Evolutionary conservation across 225 moss, liverwort and hornwort genomes (phyloP), one percentile per base, ranked within the genome.

Genomic region (Climacium dendroides): DNA sequence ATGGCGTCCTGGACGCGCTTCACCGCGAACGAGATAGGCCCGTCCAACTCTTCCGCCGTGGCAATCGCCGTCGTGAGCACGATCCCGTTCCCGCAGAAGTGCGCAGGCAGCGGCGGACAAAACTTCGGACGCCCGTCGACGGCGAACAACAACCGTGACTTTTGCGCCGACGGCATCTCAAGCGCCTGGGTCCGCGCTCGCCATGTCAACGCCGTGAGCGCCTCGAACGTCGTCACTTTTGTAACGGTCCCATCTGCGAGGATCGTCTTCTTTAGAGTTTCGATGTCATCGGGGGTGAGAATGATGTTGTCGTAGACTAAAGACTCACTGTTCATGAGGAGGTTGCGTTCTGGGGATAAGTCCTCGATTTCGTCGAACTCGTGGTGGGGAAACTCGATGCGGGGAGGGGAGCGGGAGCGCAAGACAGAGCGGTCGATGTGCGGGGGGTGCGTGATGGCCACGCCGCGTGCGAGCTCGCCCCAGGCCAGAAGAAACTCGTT

Each of bases 61-160:
- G 96, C 89, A 87, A 94, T 93, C 58, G 94, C 90, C 86, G 84
- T 94, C 6, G 96, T 95, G 53, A 96, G 90, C 18, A 96, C 96
- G n/a, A 98, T 92, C 20, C 94, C 97, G 50, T 98, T 98, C 32
- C 97, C 97, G 58, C 88, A 87, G 89, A 88, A 96, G 24, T 92
- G 82, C 48, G 47, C 39, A 4, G 97, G 96, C 7, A 98, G 62
- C 0, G 94, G 92, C 13, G 96, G 96, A 15, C 77, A 39, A 52
- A 96, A 96, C 83, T 91, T 98, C 45, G 13, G 70, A 7, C 97
- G 94, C 3, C 97, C 97, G 63, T 98, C 96, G 5, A 98, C 96
- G 7, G 97, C 97, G 77, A 98, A 98, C 43, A 96, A 89, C 7
- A 98, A 84, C 20, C 96, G 89, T 20, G 95, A 90, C 67, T 92